Base-by-base conservation (phyloP, 2,329 filamentous ascomycete species). In the Arachnomyces sp. region DNA sequence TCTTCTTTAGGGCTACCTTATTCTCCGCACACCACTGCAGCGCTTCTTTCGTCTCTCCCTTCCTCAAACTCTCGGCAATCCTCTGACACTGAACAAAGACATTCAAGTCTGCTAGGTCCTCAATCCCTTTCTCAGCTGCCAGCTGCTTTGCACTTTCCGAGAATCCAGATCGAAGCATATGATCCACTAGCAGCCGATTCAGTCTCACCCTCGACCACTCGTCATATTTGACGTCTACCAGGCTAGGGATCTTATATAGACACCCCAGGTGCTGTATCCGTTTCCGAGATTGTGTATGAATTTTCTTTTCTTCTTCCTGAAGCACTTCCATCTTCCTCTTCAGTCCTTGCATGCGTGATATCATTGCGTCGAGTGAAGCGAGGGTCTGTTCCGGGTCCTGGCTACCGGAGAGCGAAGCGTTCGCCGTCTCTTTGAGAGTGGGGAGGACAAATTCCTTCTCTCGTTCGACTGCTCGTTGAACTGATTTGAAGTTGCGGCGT, bases 221-320 rank as follows among this genome's bases (percentile, higher is more conserved):
- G 57, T 96, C 90, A 65, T 96, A 98, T 57, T 87, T 87, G 52
- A 94, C 87, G 59, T 98, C 92, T 38, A 87, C 84, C 45, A 95
- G 72, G 45, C 79, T 85, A 42, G 83, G 77, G 53, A 96, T 86
- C 33, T 75, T 66, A 61, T 92, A 86, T 3, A 98, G 72, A 51
- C 88, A 80, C 50, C 86, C 77, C 28, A 98, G 71, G 64, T 98
- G 89, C 17, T 76, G 70, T 43, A 94, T 80, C 25, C 92, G 78
- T 47, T 85, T 83, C 39, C 79, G 77, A 21, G 85, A 78, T 54
- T 93, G 83, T 5, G 73, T 72, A 56, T 94, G 85, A 11, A 95
- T 73, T 12, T 74, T 72, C 42, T 75, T 74, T 64, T 96, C 90
- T 56, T 95, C 89, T 31, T 84, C 80, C 39, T 89, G 81, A 43